Conservation (phyloP, 164 flowering plant species). For the Cinnamomum chago region DNA sequence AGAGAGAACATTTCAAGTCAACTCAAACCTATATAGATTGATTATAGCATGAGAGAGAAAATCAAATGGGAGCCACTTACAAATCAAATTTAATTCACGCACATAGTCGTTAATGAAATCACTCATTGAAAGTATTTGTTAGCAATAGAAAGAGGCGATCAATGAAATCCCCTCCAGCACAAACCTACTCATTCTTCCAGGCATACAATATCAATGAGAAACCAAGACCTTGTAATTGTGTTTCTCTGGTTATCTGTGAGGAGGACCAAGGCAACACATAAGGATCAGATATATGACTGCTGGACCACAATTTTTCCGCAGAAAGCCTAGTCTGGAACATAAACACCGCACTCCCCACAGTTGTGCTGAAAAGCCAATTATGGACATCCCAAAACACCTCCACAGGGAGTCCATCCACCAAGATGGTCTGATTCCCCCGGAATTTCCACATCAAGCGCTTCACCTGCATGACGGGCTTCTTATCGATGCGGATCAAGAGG, state of each 20-base stretch:
- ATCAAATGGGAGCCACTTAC: conserved; percentile 11
- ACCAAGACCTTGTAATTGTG: conserved; percentile 25
- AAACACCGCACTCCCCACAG: conserved; percentile 68
- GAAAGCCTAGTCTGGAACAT: conserved; percentile 78
- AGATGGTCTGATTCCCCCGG: conserved; percentile 39
- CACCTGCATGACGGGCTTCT: conserved; percentile 37
- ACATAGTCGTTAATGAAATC: conserved; percentile 25
- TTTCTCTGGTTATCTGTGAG: conserved; percentile 25
- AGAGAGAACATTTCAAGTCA: conserved; percentile 17
- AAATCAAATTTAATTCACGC: conserved; percentile 25
- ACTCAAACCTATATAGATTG: conserved; percentile 15
- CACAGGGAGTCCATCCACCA: conserved; percentile 51
- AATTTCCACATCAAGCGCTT: conserved; percentile 42
- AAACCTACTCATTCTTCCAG: conserved; percentile 45
- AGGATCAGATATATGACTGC: conserved; percentile 22
- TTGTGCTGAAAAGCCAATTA: conserved; percentile 64
- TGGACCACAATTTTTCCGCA: conserved; percentile 61
- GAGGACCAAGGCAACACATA: conserved; percentile 22
- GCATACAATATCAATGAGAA: conserved; percentile 46
- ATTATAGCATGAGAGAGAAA: conserved; percentile 1
- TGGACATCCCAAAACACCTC: conserved; percentile 89
- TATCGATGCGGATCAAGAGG: conserved; percentile 29
- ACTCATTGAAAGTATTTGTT: conserved; percentile 41
- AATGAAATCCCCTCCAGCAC: conserved; percentile 4
- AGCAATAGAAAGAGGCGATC: conserved; percentile 16